Conservation (phyloP, 163 green algal genomes). For the Scenedesmus sp. region DNA sequence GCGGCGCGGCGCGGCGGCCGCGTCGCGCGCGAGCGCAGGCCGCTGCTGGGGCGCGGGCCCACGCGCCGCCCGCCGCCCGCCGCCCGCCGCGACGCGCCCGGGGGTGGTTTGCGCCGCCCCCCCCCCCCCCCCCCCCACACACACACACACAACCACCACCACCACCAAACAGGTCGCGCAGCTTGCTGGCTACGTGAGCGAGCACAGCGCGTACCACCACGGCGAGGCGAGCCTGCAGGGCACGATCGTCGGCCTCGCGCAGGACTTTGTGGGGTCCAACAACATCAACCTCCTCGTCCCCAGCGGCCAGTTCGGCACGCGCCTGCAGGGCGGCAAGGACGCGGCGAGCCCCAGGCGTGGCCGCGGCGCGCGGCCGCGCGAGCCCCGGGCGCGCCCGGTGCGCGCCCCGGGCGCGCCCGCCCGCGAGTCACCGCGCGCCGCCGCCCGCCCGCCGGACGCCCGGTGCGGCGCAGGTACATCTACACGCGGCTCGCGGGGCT, state of each 20-base stretch:
- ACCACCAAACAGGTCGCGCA: conserved; percentile 97
- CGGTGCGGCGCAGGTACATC: conserved; percentile 90
- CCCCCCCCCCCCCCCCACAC: too few species aligned
- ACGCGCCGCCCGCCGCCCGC: too few species aligned
- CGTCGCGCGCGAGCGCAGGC: not conserved
- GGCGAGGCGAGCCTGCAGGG: conserved; percentile 88
- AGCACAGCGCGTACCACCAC: conserved; percentile 99
- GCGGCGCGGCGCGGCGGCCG: too few species aligned
- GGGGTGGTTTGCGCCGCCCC: too few species aligned
- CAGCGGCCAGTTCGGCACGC: conserved; percentile 94
- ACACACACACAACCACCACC: too few species aligned
- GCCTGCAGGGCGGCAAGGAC: conserved; percentile 97
- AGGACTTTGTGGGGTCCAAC: conserved; percentile 98
- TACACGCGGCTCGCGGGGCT: conserved; percentile 92
- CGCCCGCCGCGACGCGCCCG: too few species aligned
- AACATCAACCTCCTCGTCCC: conserved; percentile 98
- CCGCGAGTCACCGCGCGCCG: too few species aligned
- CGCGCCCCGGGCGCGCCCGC: too few species aligned
- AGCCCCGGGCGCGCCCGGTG: too few species aligned
- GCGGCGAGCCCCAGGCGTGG: conserved; percentile 67
- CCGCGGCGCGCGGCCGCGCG: not conserved
- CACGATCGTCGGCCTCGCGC: conserved; percentile 95
- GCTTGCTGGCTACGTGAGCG: conserved; percentile 96
- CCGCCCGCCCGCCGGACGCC: too few species aligned
- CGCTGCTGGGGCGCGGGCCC: too few species aligned